Conservation (phyloP, 78 protist genomes). For the Dictyostelium firmibasis region DNA sequence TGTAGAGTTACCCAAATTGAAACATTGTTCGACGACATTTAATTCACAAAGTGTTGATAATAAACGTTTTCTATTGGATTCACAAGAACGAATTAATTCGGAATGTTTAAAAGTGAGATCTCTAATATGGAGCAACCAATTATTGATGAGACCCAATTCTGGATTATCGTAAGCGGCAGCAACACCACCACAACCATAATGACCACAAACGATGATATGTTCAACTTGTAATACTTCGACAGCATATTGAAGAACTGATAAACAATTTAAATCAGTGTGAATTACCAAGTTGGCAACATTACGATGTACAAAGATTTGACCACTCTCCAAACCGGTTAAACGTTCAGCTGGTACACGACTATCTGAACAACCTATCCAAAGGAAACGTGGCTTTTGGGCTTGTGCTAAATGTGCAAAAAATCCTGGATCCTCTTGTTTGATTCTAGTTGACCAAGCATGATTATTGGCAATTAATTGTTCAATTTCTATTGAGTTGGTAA, state of each 20-base stretch:
- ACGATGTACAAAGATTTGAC: conserved; percentile 94
- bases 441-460: conserved; percentile 72
- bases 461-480: conserved; percentile 67
- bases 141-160: conserved; percentile 83
- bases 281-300: conserved; percentile 93
- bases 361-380: conserved; percentile 96
- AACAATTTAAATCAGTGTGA: conserved; percentile 85
- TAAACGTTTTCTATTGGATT: conserved; percentile 14
- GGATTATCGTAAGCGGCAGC: conserved; percentile 43
- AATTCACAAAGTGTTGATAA: conserved; percentile 85
- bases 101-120: conserved; percentile 64
- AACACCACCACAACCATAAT: conserved; percentile 94
- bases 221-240: conserved; percentile 88
- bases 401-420: conserved; percentile 63
- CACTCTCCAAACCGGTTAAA: conserved; percentile 82
- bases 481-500: neutral
- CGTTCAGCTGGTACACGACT: conserved; percentile 93
- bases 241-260: conserved; percentile 90
- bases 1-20: conserved; percentile 84
- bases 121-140: conserved; percentile 91
- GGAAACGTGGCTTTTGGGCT: conserved; percentile 84
- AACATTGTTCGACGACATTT: conserved; percentile 87
- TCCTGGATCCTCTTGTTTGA: conserved; percentile 79
- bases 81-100: conserved; percentile 4
- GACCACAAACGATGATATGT: conserved; percentile 95